phyloP scores from a whole-genome alignment of 371 early-diverging fungal species.

The Mucor velutinosus region DNA sequence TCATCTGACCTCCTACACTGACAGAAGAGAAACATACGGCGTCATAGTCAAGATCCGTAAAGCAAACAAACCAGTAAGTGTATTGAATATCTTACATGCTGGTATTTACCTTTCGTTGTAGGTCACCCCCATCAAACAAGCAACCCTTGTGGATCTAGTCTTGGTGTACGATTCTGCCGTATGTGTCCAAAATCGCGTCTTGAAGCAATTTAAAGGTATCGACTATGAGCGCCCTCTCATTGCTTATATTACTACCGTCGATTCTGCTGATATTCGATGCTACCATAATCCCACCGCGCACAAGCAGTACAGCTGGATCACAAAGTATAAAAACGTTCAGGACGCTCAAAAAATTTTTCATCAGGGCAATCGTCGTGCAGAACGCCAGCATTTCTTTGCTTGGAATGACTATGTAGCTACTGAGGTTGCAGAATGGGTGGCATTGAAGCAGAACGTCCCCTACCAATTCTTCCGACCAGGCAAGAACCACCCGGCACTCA shows the following conservation, averaged over 20 bases:
- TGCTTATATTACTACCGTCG: not conserved
- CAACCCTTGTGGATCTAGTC: not conserved
- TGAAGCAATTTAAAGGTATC: not conserved
- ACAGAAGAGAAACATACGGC: not conserved
- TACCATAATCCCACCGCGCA: not conserved
- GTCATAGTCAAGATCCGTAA: not conserved
- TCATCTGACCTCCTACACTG: not conserved
- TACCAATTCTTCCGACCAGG: not conserved
- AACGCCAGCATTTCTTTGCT: not conserved
- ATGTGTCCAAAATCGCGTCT: not conserved
- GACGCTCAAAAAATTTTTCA: not conserved
- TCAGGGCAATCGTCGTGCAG: not conserved
- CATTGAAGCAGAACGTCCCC: not conserved
- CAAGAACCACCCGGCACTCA: not conserved
- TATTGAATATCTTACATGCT: not conserved
- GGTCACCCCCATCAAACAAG: not conserved
- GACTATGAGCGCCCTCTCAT: not conserved
- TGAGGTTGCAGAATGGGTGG: not conserved
- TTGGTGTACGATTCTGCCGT: conserved; percentile 5
- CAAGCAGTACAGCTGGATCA: not conserved
- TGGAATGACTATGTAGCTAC: not conserved
- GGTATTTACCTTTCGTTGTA: not conserved
- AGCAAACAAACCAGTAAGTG: not conserved
- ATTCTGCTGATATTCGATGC: conserved; percentile 3
- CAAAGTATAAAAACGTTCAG: not conserved